These are phyloP conservation scores for Cyclocybe cylindracea DNA, from an alignment of 768 basidiomycete genomes.

Conservation along the genomic window DNA sequence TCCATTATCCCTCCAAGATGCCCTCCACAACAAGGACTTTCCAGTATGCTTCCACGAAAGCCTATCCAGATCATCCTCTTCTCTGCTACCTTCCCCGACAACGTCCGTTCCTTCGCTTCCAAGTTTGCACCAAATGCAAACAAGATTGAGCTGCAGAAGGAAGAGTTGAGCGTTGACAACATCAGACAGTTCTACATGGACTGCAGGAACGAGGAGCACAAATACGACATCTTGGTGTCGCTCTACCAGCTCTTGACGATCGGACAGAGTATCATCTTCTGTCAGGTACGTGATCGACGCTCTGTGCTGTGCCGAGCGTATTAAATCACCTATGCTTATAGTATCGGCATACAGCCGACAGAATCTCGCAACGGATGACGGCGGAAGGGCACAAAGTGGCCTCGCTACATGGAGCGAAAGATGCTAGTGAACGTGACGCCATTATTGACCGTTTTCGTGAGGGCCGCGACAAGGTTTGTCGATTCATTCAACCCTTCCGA, in stretches of 20 bases:
- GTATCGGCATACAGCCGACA: conserved; percentile 92
- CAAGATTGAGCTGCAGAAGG: conserved; percentile 93
- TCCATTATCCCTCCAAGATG: background rate
- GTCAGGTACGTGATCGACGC: conserved; percentile 58
- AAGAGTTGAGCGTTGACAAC: conserved; percentile 91
- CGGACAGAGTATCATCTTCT: conserved; percentile 99
- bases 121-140: conserved; percentile 95
- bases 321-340: conserved; percentile 27
- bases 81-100: conserved; percentile 96
- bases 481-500: background rate
- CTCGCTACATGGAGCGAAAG: conserved; percentile 93
- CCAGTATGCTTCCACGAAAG: conserved; percentile 59
- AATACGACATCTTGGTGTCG: conserved; percentile 93
- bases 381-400: conserved; percentile 95
- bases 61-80: conserved; percentile 89
- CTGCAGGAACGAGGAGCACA: conserved; percentile 86
- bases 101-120: conserved; percentile 87
- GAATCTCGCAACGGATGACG: conserved; percentile 87
- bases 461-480: conserved; percentile 85
- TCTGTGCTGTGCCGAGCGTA: background rate
- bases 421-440: conserved; percentile 83
- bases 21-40: background rate
- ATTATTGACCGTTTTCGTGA: conserved; percentile 96
- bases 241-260: conserved; percentile 91
- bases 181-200: conserved; percentile 99